Evolutionary conservation across 805 yeast genomes (phyloP).

Genomic region (Starmera pachycereana): DNA sequence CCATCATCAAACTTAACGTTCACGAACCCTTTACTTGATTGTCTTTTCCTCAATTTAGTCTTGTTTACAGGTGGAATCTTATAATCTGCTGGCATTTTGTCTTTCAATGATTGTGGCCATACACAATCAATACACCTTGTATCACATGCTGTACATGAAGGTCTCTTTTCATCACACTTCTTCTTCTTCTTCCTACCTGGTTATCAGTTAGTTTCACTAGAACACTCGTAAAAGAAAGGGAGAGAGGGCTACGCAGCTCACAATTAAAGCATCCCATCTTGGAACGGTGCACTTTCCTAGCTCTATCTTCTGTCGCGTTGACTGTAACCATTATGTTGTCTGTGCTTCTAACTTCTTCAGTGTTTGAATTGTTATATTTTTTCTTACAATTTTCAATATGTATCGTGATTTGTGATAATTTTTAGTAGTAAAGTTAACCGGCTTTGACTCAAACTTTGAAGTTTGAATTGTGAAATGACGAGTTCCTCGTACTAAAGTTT

Average conservation of each 20-base stretch:
- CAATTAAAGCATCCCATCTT: constrained; percentile 14
- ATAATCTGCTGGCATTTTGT: constrained; percentile 12
- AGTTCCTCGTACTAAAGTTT: too few species aligned
- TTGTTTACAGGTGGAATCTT: constrained; percentile 6
- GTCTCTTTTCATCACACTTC: constrained; percentile 48
- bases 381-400: too few species aligned
- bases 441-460: too few species aligned
- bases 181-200: constrained; percentile 47
- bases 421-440: too few species aligned
- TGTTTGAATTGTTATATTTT: too few species aligned
- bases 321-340: too few species aligned
- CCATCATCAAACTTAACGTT: not conserved
- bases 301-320: not conserved
- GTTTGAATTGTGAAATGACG: too few species aligned
- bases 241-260: not conserved
- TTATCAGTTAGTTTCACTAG: not conserved
- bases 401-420: too few species aligned
- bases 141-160: constrained; percentile 31
- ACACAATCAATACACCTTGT: constrained; percentile 21
- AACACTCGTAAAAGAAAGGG: not conserved
- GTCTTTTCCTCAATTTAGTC: not conserved
- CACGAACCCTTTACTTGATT: not conserved
- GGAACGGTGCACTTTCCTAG: constrained; percentile 7
- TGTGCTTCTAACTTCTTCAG: too few species aligned
- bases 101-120: constrained; percentile 13